Conservation (phyloP, 495 filamentous ascomycete genomes). For the Chaetomium cochliodes region DNA sequence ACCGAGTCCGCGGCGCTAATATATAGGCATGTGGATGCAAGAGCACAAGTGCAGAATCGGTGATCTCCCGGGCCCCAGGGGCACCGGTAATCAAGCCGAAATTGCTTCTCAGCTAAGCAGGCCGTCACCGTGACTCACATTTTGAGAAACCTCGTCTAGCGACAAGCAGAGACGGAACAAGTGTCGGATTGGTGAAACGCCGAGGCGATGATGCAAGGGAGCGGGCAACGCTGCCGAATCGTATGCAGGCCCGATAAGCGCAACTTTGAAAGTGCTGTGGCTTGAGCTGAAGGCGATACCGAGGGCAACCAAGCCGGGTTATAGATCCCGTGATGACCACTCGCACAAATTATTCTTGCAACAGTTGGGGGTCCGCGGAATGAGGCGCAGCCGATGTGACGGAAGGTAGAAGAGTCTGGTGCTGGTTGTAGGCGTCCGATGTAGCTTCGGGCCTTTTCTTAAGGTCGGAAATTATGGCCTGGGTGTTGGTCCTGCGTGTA, state of each 20-base stretch:
- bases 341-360: neutral
- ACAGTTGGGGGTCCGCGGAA: conserved; percentile 15
- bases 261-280: neutral
- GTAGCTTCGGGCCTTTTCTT: neutral
- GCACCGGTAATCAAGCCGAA: conserved; percentile 21
- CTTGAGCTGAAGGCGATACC: conserved; percentile 31
- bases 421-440: neutral
- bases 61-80: conserved; percentile 6
- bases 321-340: conserved; percentile 17
- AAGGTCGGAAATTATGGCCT: conserved; percentile 2
- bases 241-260: conserved; percentile 26
- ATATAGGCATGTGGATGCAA: conserved; percentile 16
- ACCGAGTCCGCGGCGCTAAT: neutral
- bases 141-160: conserved; percentile 33
- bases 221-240: conserved; percentile 41
- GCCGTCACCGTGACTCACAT: conserved; percentile 46
- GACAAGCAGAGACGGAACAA: conserved; percentile 22
- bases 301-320: conserved; percentile 19
- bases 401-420: conserved; percentile 6
- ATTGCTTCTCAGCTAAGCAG: conserved; percentile 24
- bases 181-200: conserved; percentile 39
- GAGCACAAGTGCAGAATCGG: neutral
- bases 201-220: conserved; percentile 39
- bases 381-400: conserved; percentile 28
- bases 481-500: conserved; percentile 19